Evolutionary conservation across 2,329 filamentous ascomycete species (phyloP), one percentile per base, ranked within the genome.

Genomic region (Ophiostoma sp.): DNA sequence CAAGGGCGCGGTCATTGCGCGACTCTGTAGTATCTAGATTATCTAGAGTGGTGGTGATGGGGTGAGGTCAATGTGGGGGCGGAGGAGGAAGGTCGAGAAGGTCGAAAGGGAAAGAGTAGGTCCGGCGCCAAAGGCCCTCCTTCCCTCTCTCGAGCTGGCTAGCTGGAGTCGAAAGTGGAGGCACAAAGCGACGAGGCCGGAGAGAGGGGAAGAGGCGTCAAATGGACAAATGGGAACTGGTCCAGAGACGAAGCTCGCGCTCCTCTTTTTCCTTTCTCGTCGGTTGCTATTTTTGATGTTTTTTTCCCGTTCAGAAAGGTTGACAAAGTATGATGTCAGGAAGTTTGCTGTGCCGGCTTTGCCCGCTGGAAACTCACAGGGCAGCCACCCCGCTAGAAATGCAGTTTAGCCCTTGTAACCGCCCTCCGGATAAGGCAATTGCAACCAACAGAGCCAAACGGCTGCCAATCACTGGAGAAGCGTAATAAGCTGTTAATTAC

Each of bases 101-200:
- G 69, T 19, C 50, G 50, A 69, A 69, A 28, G 36, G 28, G 48
- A 25, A 59, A 31, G 69, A 12, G 22, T 17, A 61, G 36, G 45
- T 22, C 22, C 36, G 36, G 36, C n/a, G 61, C 28, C 50, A 57
- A 57, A 39, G 36, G 69, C 25, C 25, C 64, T 68, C 25, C 25
- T 68, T 68, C 64, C 64, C 59, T 63, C 64, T 50, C 64, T 50
- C 64, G 64, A 68, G 42, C 25, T 22, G 28, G 66, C 28, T 68
- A 50, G 45, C 45, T 69, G 28, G 45, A 19, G 45, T 33, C 28
- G 28, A 55, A 69, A 69, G 66, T 69, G 66, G 66, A 69, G 66
- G 42, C 28, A 50, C 45, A 69, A 33, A 17, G 42, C 45, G 45
- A 50, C 45, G 19, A 69, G 64, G 42, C 64, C 64, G 22, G 28